Base-by-base conservation (phyloP, 2,329 filamentous ascomycete species). In the Mollisia scopiformis region DNA sequence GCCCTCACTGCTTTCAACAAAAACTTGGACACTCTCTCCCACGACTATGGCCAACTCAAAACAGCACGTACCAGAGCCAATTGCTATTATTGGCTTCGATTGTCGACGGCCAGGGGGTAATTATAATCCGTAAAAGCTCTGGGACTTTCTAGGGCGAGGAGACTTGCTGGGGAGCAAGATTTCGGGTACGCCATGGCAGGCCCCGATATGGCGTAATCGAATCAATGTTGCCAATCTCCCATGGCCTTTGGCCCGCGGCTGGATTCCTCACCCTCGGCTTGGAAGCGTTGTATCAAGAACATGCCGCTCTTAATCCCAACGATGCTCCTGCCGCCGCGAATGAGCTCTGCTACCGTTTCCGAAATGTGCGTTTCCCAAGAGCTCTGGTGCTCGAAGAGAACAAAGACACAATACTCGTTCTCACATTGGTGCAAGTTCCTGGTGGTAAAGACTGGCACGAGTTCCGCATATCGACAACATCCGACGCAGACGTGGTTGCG, bases 391-490 rank as follows among this genome's bases (percentile, higher is more conserved):
- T 57, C 2, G 59, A 61, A 39, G 59, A 53, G 21, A 37, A 49
- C n/a, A 53, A 16, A 13, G 51, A 59, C 31, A 19, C 27, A 14
- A 14, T 31, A 13, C 43, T 59, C 16, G 53, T 59, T 51, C 52
- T 59, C 8, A 50, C 39, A 8, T 19, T 59, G 6, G 53, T 30
- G 19, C 57, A 49, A 16, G 27, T 30, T 25, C 49, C 54, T n/a
- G 55, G 55, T 31, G 25, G 16, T 6, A 54, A 21, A 13, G 16
- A 28, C 6, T 73, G 70, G 69, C 73, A 63, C 54, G 67, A 72
- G 6, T 74, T 74, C 41, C 51, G 56, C 6, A 59, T 74, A 49
- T 63, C 61, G 7, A n/a, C n/a, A n/a, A 72, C 73, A 0, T 62
- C 63, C 31, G 67, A 68, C 37, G 66, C 61, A 14, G 52, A 57